Base-by-base conservation (phyloP, 2,329 filamentous ascomycete genomes). In the Huntiella moniliformis region DNA sequence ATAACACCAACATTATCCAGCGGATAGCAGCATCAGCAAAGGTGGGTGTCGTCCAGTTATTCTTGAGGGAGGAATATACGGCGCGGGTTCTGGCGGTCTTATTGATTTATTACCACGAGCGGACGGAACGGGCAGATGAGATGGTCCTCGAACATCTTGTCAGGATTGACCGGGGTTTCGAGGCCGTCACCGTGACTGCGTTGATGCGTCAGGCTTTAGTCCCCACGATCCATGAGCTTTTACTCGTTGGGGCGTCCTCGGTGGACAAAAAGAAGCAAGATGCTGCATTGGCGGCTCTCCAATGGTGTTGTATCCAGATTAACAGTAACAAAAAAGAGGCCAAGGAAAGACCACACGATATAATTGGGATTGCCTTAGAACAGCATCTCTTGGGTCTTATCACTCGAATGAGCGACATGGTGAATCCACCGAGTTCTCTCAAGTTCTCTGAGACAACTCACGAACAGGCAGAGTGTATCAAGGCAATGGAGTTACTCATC, bases 401-500 rank as follows among this genome's bases (percentile, higher is more conserved):
- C 61, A 78, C 84, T 5, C 73, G 79, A 33, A 77, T 96, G 52
- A 84, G 83, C 1, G 78, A 87, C 45, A 65, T 73, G 7, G 77
- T 95, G 49, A 91, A 87, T 54, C 64, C 66, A 35, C 22, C 22
- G 10, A 62, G 68, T 11, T 34, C 22, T 13, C 16, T 42, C 31
- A 42, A 42, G 17, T 22, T 38, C 15, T 67, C 70, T 48, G 72
- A 71, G 61, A 52, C 66, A 62, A 54, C 71, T 57, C 55, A 68
- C 40, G 86, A 95, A 57, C 84, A 86, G 55, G 74, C 74, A 47
- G 73, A 81, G 49, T 86, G 79, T 54, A 74, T 98, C 6, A 74
- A 74, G 52, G 87, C 84, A 4, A 80, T 98, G 57, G 82, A 85
- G 53, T 84, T 93, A 57, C 82, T 98, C 73, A 80, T 95, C 42